Percentiles rank a stretch among this genome's conserved stretches.
Evolutionary conservation across 176 grass and related monocot species (phyloP).

Genomic region (Juncus inflexus): DNA sequence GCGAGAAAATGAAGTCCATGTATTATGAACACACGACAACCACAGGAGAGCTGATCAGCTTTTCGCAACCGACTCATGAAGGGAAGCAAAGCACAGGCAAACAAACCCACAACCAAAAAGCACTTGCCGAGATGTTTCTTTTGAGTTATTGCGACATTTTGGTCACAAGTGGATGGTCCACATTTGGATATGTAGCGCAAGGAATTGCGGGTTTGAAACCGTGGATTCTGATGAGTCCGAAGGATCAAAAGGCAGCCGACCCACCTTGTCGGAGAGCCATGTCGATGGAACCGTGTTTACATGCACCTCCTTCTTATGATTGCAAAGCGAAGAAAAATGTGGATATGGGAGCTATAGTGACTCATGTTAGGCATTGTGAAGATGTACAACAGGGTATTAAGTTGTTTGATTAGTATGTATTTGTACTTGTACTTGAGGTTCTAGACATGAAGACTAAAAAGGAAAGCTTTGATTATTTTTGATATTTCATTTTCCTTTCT

Average conservation of each 20-base stretch:
- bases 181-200: constrained; percentile 63
- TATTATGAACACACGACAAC: constrained; percentile 40
- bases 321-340: constrained; percentile 46
- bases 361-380: constrained; percentile 64
- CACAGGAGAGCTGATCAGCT: constrained; percentile 37
- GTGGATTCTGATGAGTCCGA: constrained; percentile 51
- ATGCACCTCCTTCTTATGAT: constrained; percentile 43
- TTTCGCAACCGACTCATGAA: constrained; percentile 38
- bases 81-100: constrained; percentile 42
- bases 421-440: neutral
- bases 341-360: constrained; percentile 42
- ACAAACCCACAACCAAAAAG: constrained; percentile 65
- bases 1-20: constrained; percentile 41
- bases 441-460: too few species aligned
- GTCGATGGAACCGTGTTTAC: constrained; percentile 84
- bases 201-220: constrained; percentile 52
- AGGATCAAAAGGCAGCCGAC: constrained; percentile 35
- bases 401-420: constrained; percentile 49
- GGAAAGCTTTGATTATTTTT: too few species aligned
- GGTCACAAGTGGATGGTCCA: constrained; percentile 62
- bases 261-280: constrained; percentile 41
- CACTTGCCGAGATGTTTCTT: constrained; percentile 69
- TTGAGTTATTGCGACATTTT: constrained; percentile 64
- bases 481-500: too few species aligned
- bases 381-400: constrained; percentile 66